Evolutionary conservation across 2,329 filamentous ascomycete genomes (phyloP), one percentile per base, ranked within the genome.

Genomic region (Chrysoporthe deuterocubensis): DNA sequence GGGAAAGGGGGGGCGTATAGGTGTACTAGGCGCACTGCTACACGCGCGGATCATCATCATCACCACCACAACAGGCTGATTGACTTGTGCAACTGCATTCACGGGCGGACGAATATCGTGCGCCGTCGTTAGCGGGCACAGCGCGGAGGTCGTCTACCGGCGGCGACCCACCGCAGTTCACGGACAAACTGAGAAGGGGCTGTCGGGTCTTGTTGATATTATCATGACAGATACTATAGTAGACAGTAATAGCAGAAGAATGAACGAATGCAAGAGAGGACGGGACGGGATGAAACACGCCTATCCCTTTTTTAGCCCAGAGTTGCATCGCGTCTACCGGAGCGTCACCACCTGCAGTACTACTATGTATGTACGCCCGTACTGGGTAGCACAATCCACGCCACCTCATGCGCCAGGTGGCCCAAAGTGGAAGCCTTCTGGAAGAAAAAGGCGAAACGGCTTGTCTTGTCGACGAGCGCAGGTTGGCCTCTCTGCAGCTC

Each of bases 1-100:
- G 57, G 57, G 4, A n/a, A 3, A 60, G 43, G 48, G 61, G 18
- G 50, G 37, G 48, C 50, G 52, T 34, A 21, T 6, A 44, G 21
- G 37, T 40, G 37, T 64, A 46, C 21, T 26, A 18, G 52, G 54
- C 42, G 63, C 37, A 21, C 32, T 46, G 21, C 62, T 48, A 26
- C 48, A 7, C 1, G 50, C 26, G 50, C n/a, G 34, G 32, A 11
- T 6, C 26, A 57, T 26, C 26, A 26, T 26, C 26, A 26, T 26
- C 26, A 26, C 26, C 26, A 26, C 26, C 26, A 26, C 26, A 2
- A 26, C 54, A 54, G 21, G 21, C 34, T 37, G 18, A 34, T 16
- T 37, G 18, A 34, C 3, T 34, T 54, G 4, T 40, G 11, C 9
- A 18, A 18, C 32, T 34, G 26, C 52, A 46, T 16, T 40, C 54